These are phyloP conservation scores for Hypoxylon sp. DNA, from an alignment of 2,329 filamentous ascomycete genomes.

Conservation along the genomic window DNA sequence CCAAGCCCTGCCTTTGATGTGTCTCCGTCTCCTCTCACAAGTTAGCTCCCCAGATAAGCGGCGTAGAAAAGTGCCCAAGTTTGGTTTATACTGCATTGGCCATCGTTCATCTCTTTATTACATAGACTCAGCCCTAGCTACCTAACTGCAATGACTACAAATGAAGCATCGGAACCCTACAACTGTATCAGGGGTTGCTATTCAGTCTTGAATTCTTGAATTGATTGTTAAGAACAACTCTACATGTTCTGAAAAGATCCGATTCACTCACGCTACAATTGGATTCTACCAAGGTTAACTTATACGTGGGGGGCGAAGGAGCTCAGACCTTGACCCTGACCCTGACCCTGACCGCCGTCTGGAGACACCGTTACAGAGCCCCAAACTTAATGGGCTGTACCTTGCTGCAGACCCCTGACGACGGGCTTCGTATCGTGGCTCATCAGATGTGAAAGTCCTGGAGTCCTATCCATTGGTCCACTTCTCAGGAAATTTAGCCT, in stretches of 20 bases:
- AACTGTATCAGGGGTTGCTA: conserved; percentile 8
- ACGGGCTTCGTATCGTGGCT: conserved; percentile 37
- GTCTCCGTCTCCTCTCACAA: conserved; percentile 14
- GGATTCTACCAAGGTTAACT: conserved; percentile 17
- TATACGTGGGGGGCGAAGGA: conserved; percentile 34
- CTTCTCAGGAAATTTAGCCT: background rate
- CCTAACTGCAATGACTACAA: background rate
- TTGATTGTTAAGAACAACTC: conserved; percentile 12
- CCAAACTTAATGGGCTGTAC: conserved; percentile 39
- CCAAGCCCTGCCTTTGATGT: conserved; percentile 13
- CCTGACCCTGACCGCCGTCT: conserved; percentile 34
- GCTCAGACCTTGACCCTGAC: conserved; percentile 28
- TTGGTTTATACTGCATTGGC: conserved; percentile 13
- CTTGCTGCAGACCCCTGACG: conserved; percentile 31
- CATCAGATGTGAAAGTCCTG: conserved; percentile 23
- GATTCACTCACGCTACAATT: conserved; percentile 22
- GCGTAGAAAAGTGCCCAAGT: conserved; percentile 11
- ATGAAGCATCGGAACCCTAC: conserved; percentile 11
- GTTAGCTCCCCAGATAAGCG: conserved; percentile 25
- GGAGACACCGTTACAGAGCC: conserved; percentile 34
- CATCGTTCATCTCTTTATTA: conserved; percentile 18
- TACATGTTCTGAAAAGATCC: conserved; percentile 5
- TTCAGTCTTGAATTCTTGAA: conserved; percentile 10
- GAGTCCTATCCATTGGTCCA: conserved; percentile 6
- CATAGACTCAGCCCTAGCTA: conserved; percentile 37